Percentiles rank a stretch among this genome's conserved stretches.
Conservation (phyloP, 2,329 filamentous ascomycete species). For the Rhynchosporium agropyri region DNA sequence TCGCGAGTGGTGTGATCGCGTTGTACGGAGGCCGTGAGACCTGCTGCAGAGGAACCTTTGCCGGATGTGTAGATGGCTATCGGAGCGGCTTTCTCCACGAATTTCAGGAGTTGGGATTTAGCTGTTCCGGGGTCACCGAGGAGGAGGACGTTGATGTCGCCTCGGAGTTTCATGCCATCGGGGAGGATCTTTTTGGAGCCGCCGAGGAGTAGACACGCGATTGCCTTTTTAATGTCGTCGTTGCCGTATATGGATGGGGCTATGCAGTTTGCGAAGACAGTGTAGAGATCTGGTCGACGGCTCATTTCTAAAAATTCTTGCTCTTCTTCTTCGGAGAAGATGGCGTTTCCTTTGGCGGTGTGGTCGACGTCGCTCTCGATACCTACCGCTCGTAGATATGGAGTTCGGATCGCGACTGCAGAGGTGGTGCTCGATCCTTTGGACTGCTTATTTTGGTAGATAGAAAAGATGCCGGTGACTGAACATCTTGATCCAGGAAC, state of each 20-base stretch:
- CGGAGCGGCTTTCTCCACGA: constrained; percentile 93
- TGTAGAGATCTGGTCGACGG: constrained; percentile 88
- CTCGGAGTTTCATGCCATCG: constrained; percentile 95
- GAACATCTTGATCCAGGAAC: constrained; percentile 94
- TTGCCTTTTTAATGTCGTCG: constrained; percentile 93
- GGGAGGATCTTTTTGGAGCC: constrained; percentile 97
- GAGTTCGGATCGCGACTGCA: constrained; percentile 92
- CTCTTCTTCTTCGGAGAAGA: constrained; percentile 94
- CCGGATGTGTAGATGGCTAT: constrained; percentile 99
- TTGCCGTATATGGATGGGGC: constrained; percentile 98
- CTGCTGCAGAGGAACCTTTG: constrained; percentile 95
- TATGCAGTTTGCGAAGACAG: constrained; percentile 86
- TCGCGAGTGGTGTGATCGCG: constrained; percentile 89
- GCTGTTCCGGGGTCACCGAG: constrained; percentile 97
- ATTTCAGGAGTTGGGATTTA: constrained; percentile 96
- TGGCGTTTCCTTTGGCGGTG: constrained; percentile 78
- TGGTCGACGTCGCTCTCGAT: constrained; percentile 90
- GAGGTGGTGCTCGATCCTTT: constrained; percentile 74
- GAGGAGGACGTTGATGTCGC: constrained; percentile 96
- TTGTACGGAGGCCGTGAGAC: constrained; percentile 96
- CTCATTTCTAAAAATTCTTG: constrained; percentile 95
- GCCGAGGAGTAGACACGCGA: constrained; percentile 88
- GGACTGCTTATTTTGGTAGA: constrained; percentile 89
- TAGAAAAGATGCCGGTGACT: constrained; percentile 96
- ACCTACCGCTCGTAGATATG: constrained; percentile 89